These are phyloP conservation scores for Carex scoparia DNA, from an alignment of 176 grass and related monocot species.

Conservation along the genomic window DNA sequence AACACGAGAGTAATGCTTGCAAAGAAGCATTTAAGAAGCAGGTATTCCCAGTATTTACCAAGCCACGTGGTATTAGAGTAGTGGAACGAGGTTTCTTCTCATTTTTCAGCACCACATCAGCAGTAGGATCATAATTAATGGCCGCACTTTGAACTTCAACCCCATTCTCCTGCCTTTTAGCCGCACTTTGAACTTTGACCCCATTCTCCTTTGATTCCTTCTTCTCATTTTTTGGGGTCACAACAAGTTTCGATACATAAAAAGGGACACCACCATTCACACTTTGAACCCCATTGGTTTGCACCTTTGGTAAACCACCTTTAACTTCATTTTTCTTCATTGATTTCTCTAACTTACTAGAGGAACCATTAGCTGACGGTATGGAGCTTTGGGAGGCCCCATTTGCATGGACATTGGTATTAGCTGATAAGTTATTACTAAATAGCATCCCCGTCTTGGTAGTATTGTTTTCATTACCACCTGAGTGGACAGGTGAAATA, in stretches of 20 bases:
- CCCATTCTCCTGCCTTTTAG: slow-evolving; percentile 11
- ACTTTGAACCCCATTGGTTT: slow-evolving; percentile 28
- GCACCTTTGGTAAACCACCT: slow-evolving; percentile 14
- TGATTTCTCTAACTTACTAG: slow-evolving; percentile 16
- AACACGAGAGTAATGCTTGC: slow-evolving; percentile 80
- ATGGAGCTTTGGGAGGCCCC: slow-evolving; percentile 26
- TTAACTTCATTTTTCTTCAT: slow-evolving; percentile 20
- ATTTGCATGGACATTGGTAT: slow-evolving; percentile 36
- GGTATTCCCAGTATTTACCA: slow-evolving; percentile 91
- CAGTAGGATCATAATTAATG: neutral
- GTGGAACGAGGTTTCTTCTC: slow-evolving; percentile 36
- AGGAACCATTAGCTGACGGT: slow-evolving; percentile 29
- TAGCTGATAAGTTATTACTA: slow-evolving; percentile 30
- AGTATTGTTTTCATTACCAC: slow-evolving; percentile 3
- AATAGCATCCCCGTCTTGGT: slow-evolving; percentile 19
- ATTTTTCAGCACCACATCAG: slow-evolving; percentile 23
- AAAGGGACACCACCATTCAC: slow-evolving; percentile 31
- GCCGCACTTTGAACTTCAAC: neutral
- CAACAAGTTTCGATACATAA: slow-evolving; percentile 26
- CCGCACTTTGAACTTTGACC: neutral
- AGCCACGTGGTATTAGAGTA: slow-evolving; percentile 64
- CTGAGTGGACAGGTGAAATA: slow-evolving; percentile 38
- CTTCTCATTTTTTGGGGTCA: slow-evolving; percentile 29
- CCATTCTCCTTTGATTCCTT: slow-evolving; percentile 18
- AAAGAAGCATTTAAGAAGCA: slow-evolving; percentile 95